These are phyloP conservation scores for Platanus orientalis DNA, from an alignment of 164 flowering plant genomes.

Conservation along the genomic window DNA sequence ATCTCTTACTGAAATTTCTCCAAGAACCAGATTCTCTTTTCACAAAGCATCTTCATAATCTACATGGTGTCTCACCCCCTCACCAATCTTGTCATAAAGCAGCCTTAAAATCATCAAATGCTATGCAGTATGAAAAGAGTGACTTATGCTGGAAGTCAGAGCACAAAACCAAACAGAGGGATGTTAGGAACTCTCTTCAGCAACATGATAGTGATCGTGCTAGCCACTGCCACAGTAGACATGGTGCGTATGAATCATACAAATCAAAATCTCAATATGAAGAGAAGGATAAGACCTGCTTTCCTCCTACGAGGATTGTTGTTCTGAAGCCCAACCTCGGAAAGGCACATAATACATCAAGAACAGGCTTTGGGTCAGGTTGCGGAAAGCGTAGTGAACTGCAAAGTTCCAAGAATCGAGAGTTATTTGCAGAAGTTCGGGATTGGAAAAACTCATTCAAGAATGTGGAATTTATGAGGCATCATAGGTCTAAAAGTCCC, in stretches of 20 bases:
- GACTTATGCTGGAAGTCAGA: slow-evolving; percentile 17
- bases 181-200: slow-evolving; percentile 16
- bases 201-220: slow-evolving; percentile 16
- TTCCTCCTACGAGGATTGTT: slow-evolving; percentile 67
- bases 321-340: slow-evolving; percentile 75
- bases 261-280: slow-evolving; percentile 20
- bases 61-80: slow-evolving; percentile 30
- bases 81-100: slow-evolving; percentile 27
- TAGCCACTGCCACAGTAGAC: slow-evolving; percentile 11
- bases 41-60: slow-evolving; percentile 55
- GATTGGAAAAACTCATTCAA: slow-evolving; percentile 20
- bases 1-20: slow-evolving; percentile 59
- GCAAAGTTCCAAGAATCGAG: slow-evolving; percentile 15
- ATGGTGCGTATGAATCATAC: slow-evolving; percentile 16
- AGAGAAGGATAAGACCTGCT: slow-evolving; percentile 18
- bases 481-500: slow-evolving; percentile 40
- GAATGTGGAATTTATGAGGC: slow-evolving; percentile 28
- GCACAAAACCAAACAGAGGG: slow-evolving; percentile 24
- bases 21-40: slow-evolving; percentile 75
- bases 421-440: slow-evolving; percentile 17
- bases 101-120: slow-evolving; percentile 29
- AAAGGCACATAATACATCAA: slow-evolving; percentile 23
- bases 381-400: slow-evolving; percentile 21
- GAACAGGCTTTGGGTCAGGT: slow-evolving; percentile 24
- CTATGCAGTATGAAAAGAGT: slow-evolving; percentile 18